phyloP scores from a whole-genome alignment of 495 filamentous ascomycete genomes.

The Terfezia claveryi region DNA sequence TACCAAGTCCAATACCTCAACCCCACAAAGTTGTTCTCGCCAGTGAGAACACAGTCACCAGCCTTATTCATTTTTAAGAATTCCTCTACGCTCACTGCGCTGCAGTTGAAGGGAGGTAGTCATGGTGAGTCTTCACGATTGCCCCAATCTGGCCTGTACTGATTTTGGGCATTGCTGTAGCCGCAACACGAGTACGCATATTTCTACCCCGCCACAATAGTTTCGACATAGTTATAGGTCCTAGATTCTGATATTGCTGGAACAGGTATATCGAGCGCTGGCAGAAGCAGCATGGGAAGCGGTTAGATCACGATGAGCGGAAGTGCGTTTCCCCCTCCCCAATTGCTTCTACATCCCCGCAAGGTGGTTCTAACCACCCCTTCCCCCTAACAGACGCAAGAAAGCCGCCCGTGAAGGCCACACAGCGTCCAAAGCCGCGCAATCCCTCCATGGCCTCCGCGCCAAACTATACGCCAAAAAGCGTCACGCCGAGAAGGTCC shows the following conservation, averaged over 20 bases:
- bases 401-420: conserved; percentile 68
- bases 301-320: conserved; percentile 82
- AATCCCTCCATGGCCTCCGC: conserved; percentile 72
- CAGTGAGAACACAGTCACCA: too few relatives aligned
- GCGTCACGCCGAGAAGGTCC: conserved; percentile 91
- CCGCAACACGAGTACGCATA: conserved; percentile 14
- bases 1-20: too few relatives aligned
- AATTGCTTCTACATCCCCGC: background rate
- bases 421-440: conserved; percentile 63
- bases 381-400: conserved; percentile 36
- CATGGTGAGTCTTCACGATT: too few relatives aligned
- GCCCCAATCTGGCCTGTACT: conserved; percentile 7
- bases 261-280: conserved; percentile 88
- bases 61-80: too few relatives aligned
- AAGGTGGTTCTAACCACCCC: background rate
- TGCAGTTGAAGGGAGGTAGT: too few relatives aligned
- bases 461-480: conserved; percentile 92
- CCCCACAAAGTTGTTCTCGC: too few relatives aligned
- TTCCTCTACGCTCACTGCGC: too few relatives aligned
- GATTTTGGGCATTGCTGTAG: background rate
- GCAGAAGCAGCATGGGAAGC: conserved; percentile 58
- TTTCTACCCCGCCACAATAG: background rate
- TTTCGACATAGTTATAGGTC: background rate
- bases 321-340: conserved; percentile 3
- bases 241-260: background rate